A percentile compares a stretch with the other conserved stretches of the same genome.
These are phyloP conservation scores for Bertia moriformis DNA, from an alignment of 2,329 filamentous ascomycete genomes.

Conservation along the genomic window DNA sequence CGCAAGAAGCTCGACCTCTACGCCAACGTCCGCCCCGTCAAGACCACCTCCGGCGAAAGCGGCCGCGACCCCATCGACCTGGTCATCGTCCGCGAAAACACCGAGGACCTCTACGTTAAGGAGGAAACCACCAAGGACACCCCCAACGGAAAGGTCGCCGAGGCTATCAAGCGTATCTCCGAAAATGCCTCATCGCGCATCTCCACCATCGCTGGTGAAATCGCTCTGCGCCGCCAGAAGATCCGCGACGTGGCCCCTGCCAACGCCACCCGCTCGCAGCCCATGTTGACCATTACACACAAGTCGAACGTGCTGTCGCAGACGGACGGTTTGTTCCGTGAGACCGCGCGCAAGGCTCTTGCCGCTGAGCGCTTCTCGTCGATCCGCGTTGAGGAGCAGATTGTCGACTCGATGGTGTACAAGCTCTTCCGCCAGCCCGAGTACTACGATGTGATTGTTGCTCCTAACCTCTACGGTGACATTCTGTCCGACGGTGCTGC, in stretches of 20 bases:
- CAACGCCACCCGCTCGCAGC: slow-evolving; percentile 42
- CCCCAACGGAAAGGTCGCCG: slow-evolving; percentile 65
- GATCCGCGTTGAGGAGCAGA: slow-evolving; percentile 80
- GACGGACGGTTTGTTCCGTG: slow-evolving; percentile 89
- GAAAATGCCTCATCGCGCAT: slow-evolving; percentile 76
- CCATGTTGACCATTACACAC: slow-evolving; percentile 90
- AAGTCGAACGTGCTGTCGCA: slow-evolving; percentile 95
- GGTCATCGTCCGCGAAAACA: slow-evolving; percentile 97
- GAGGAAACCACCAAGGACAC: slow-evolving; percentile 75
- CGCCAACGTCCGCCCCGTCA: slow-evolving; percentile 93
- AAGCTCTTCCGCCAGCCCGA: slow-evolving; percentile 94
- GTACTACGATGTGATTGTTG: slow-evolving; percentile 94
- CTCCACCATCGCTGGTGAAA: slow-evolving; percentile 84
- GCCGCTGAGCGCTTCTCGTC: slow-evolving; percentile 45
- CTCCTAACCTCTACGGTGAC: slow-evolving; percentile 93
- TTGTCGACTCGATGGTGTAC: slow-evolving; percentile 98
- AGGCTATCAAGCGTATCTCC: slow-evolving; percentile 94
- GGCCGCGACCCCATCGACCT: slow-evolving; percentile 67
- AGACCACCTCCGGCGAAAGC: slow-evolving; percentile 50
- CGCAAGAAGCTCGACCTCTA: slow-evolving; percentile 91
- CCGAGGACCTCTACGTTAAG: slow-evolving; percentile 96
- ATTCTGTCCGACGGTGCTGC: slow-evolving; percentile 92
- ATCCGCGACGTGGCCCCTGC: slow-evolving; percentile 46
- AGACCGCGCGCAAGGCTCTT: slow-evolving; percentile 62
- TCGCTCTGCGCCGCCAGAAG: slow-evolving; percentile 73